phyloP scores from a whole-genome alignment of 306 rosid genomes.

The Quercus ilex region DNA sequence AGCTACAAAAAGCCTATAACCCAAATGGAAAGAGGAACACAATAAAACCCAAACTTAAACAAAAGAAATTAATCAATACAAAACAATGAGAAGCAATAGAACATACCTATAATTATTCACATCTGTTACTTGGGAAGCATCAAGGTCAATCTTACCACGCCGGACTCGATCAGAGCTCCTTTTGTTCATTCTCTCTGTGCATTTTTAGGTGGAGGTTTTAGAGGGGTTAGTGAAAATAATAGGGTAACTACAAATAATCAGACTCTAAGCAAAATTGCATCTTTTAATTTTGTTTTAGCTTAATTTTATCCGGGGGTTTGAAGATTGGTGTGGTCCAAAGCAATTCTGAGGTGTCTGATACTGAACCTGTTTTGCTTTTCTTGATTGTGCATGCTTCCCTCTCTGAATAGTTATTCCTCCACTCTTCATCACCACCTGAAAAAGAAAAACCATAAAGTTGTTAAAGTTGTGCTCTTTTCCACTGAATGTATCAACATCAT shows the following conservation, averaged over 20 bases:
- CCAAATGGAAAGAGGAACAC: slow-evolving; percentile 13
- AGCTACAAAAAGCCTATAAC: slow-evolving; percentile 69
- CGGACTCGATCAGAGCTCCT: slow-evolving; percentile 64
- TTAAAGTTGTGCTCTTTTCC: slow-evolving; percentile 67
- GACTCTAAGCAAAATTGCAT: slow-evolving; percentile 24
- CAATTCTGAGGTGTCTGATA: slow-evolving; percentile 36
- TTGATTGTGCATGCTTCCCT: slow-evolving; percentile 77
- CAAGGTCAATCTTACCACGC: slow-evolving; percentile 66
- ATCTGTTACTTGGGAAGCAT: slow-evolving; percentile 60
- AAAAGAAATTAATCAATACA: neutral
- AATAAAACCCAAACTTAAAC: slow-evolving; percentile 7
- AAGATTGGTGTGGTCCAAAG: slow-evolving; percentile 66
- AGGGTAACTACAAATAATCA: slow-evolving; percentile 21
- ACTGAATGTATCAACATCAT: slow-evolving; percentile 43
- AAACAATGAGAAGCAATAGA: slow-evolving; percentile 14
- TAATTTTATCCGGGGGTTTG: slow-evolving; percentile 35
- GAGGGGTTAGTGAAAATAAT: slow-evolving; percentile 10
- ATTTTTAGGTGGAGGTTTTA: slow-evolving; percentile 23
- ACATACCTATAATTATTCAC: slow-evolving; percentile 72
- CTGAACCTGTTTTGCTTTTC: slow-evolving; percentile 94
- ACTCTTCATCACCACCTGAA: slow-evolving; percentile 91
- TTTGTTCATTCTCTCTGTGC: slow-evolving; percentile 65
- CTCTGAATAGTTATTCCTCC: slow-evolving; percentile 73
- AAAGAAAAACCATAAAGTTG: slow-evolving; percentile 56
- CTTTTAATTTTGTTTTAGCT: slow-evolving; percentile 19